phyloP scores from a whole-genome alignment of 2,329 filamentous ascomycete genomes.

The Decorospora gaudefroyi region DNA sequence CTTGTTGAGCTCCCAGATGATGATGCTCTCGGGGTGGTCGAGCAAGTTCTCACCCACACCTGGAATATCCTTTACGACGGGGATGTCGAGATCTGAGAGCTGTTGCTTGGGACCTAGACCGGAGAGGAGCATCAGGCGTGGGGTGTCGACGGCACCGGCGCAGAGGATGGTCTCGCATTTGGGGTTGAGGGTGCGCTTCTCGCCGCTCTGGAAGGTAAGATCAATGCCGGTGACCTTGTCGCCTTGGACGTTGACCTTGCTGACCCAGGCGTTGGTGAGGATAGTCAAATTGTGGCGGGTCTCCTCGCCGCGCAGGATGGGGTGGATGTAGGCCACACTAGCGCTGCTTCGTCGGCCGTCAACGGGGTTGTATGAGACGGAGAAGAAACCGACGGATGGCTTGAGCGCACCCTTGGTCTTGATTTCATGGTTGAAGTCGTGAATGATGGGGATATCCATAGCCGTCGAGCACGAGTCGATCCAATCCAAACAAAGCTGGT shows the following conservation, averaged over 20 bases:
- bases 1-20: slow-evolving; percentile 78
- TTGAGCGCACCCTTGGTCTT: slow-evolving; percentile 71
- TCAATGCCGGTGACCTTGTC: slow-evolving; percentile 75
- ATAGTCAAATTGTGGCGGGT: slow-evolving; percentile 81
- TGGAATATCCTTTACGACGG: slow-evolving; percentile 63
- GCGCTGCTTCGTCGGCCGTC: slow-evolving; percentile 82
- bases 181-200: slow-evolving; percentile 60
- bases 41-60: slow-evolving; percentile 68
- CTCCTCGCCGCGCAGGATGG: slow-evolving; percentile 82
- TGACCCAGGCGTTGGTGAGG: slow-evolving; percentile 86
- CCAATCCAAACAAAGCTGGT: slow-evolving; percentile 92
- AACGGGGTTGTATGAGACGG: slow-evolving; percentile 87
- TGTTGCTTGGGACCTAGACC: slow-evolving; percentile 57
- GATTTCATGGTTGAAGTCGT: slow-evolving; percentile 88
- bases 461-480: slow-evolving; percentile 77
- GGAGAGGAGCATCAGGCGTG: slow-evolving; percentile 63
- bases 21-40: slow-evolving; percentile 69
- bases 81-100: slow-evolving; percentile 53
- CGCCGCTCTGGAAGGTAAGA: slow-evolving; percentile 66
- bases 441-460: slow-evolving; percentile 77
- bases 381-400: slow-evolving; percentile 85
- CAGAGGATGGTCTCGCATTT: slow-evolving; percentile 78
- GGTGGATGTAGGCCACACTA: slow-evolving; percentile 90
- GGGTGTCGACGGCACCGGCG: slow-evolving; percentile 81
- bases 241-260: slow-evolving; percentile 72